Base-by-base conservation (phyloP, 192 early-diverging fungal genomes). In the Linnemannia schmuckeri region DNA sequence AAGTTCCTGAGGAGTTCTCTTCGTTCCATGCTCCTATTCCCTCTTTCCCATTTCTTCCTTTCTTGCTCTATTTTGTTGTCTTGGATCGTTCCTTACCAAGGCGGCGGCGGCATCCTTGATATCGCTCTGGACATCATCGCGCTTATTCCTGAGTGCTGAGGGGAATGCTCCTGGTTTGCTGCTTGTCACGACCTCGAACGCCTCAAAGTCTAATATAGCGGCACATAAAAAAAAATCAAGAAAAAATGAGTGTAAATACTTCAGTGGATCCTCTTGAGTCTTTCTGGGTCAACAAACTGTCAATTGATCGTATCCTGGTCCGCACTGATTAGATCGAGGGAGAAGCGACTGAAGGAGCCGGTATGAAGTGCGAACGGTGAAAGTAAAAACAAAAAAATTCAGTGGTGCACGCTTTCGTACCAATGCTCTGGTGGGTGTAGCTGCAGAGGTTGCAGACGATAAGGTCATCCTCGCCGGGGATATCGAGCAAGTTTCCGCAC, bases 401-500 rank as follows among this genome's bases (percentile, higher is more conserved):
- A 37, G 37, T 37, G 37, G 37, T 37, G 37, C 37, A 37, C 3
- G 37, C 37, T 18, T 4, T 18, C 54, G 33, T 89, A 96, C 95
- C 92, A 70, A 91, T 88, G 70, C 89, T 87, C 55, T 89, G 89
- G 73, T 96, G 91, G 24, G 92, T 89, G 73, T 93, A 93, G 70
- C 94, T 94, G 87, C 98, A 99, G 33, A 94, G 91, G 55, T 93
- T 90, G 90, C 98, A 99, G 18, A 94, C 90, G 70, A 99, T 95
- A 74, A 93, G 83, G 75, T 96, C 94, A 78, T 96, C 94, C 80
- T 93, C 91, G 18, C 93, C 94, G 13, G 96, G 95, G 75, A 94
- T 94, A 91, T 99, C 98, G 15, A 99, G 93, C 63, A 99, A 90
- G 76, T 95, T 96, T 49, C 96, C 96, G 88, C 98, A 99, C 61